phyloP scores from a whole-genome alignment of 2,329 filamentous ascomycete genomes.

The Xylaria hypoxylon region DNA sequence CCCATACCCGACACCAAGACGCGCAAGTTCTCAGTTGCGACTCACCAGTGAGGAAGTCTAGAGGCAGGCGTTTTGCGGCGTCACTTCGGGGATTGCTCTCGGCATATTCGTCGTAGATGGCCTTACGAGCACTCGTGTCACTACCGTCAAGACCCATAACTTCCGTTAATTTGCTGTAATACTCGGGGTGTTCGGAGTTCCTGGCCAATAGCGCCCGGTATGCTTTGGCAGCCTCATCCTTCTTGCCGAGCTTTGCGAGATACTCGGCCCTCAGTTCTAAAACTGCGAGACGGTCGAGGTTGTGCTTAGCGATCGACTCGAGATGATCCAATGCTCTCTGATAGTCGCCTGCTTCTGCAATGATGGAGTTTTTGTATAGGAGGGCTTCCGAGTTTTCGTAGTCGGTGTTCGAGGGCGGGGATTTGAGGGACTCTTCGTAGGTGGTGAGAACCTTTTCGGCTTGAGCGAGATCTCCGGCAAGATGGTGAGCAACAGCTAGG shows the following conservation, averaged over 20 bases:
- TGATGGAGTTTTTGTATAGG: constrained; percentile 95
- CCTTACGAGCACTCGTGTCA: constrained; percentile 73
- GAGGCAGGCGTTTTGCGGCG: constrained; percentile 83
- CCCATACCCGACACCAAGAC: background rate
- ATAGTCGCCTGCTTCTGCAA: constrained; percentile 87
- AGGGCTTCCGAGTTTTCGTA: constrained; percentile 93
- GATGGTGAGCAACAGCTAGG: constrained; percentile 91
- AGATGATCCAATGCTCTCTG: constrained; percentile 88
- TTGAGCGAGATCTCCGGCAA: constrained; percentile 84
- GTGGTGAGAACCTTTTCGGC: constrained; percentile 92
- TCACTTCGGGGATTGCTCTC: constrained; percentile 85
- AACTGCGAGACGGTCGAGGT: constrained; percentile 84
- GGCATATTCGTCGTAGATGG: constrained; percentile 85
- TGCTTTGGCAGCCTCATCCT: constrained; percentile 82
- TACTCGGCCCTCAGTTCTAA: constrained; percentile 90
- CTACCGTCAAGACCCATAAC: constrained; percentile 71
- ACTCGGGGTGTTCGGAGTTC: constrained; percentile 87
- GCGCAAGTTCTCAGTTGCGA: constrained; percentile 13
- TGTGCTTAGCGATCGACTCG: constrained; percentile 79
- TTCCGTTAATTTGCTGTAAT: constrained; percentile 83
- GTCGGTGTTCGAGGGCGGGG: constrained; percentile 79
- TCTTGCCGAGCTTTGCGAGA: constrained; percentile 79
- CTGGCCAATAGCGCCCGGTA: constrained; percentile 85
- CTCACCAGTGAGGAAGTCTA: constrained; percentile 85
- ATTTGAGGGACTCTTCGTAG: constrained; percentile 93